Conservation (phyloP, 2,329 filamentous ascomycete species). For the Beauveria pseudobassiana region DNA sequence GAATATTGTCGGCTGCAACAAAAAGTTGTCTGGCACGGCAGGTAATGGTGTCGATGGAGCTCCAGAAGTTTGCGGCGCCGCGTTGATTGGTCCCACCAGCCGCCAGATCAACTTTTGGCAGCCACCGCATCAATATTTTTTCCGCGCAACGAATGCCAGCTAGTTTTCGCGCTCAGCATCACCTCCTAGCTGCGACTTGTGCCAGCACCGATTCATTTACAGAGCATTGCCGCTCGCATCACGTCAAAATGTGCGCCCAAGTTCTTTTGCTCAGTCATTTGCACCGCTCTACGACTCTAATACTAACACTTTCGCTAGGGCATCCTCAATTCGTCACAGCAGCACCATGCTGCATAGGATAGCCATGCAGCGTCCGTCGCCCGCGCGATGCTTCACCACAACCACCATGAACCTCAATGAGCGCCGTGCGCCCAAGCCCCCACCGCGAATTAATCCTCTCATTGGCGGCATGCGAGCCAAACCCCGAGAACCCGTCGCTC, state of each 20-base stretch:
- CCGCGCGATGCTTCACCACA: slow-evolving; percentile 3
- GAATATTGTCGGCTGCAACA: background rate
- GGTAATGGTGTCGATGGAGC: slow-evolving; percentile 3
- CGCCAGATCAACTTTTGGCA: background rate
- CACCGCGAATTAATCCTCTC: slow-evolving; percentile 7
- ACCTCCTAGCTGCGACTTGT: background rate
- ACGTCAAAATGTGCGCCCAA: slow-evolving; percentile 5
- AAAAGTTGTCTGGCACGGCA: background rate
- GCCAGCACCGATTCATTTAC: background rate
- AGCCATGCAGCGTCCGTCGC: background rate
- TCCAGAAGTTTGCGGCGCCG: slow-evolving; percentile 14
- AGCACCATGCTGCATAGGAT: slow-evolving; percentile 4
- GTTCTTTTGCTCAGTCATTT: background rate
- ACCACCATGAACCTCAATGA: background rate
- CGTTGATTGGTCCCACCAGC: slow-evolving; percentile 13
- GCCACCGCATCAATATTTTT: slow-evolving; percentile 11
- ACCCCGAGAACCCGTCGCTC: background rate
- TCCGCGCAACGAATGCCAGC: background rate
- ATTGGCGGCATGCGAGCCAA: slow-evolving; percentile 5
- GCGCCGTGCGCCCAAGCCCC: slow-evolving; percentile 2
- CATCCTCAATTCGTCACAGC: slow-evolving; percentile 9
- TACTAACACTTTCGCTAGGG: slow-evolving; percentile 2
- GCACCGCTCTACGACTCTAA: background rate
- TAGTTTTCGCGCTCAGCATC: background rate
- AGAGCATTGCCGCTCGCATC: background rate